phyloP scores from a whole-genome alignment of 257 asterid genomes.

The Gardenia jasminoides region DNA sequence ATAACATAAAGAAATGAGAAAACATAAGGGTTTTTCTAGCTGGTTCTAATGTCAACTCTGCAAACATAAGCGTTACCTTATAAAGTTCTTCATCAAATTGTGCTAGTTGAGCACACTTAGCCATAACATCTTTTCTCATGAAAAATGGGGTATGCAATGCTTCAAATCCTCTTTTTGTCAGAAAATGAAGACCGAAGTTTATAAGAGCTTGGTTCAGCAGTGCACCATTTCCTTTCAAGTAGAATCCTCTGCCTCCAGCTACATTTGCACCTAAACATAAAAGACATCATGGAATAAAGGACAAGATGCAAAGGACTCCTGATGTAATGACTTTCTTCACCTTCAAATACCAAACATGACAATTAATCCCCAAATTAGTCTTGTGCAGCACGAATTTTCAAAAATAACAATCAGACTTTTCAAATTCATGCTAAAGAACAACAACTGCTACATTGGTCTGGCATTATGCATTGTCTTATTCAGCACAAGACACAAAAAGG shows the following conservation, averaged over 20 bases:
- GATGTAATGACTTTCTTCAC: not conserved
- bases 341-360: not conserved
- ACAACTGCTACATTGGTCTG: not conserved
- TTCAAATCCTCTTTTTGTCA: constrained; percentile 59
- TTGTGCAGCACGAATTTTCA: not conserved
- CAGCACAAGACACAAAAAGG: not conserved
- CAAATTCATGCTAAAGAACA: not conserved
- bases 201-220: constrained; percentile 81
- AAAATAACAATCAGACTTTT: not conserved
- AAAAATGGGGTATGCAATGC: constrained; percentile 80
- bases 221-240: constrained; percentile 80
- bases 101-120: constrained; percentile 88
- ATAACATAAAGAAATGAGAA: not conserved
- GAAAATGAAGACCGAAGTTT: constrained; percentile 66
- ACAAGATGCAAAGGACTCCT: not conserved
- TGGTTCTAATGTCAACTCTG: not conserved
- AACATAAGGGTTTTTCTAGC: not conserved
- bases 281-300: constrained; percentile 15
- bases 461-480: not conserved
- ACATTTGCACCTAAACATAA: constrained; percentile 62
- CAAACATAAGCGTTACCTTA: constrained; percentile 51
- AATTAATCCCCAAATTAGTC: not conserved
- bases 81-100: constrained; percentile 97
- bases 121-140: constrained; percentile 92
- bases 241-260: constrained; percentile 92